A percentile compares a stretch with the other conserved stretches of the same genome.
Evolutionary conservation across 306 rosid species (phyloP).

Genomic region (Pueraria montana): DNA sequence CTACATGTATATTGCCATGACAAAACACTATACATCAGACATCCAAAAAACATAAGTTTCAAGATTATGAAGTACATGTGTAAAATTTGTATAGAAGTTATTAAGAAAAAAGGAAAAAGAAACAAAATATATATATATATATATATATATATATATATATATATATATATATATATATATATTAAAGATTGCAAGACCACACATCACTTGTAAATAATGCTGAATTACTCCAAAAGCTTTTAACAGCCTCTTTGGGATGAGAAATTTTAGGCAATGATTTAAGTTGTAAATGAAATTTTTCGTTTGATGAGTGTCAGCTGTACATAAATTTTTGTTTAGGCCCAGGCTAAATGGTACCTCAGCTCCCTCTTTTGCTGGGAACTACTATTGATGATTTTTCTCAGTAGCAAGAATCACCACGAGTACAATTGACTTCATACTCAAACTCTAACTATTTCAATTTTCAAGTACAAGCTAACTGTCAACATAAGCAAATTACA

Average conservation of each 20-base stretch:
- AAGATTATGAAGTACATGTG: neutral
- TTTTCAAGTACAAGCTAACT: neutral
- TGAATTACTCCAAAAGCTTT: slow-evolving; percentile 16
- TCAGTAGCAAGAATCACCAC: too few relatives aligned
- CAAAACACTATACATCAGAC: neutral
- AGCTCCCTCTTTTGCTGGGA: neutral
- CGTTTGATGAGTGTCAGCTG: too few relatives aligned
- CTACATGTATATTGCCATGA: neutral
- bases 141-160: too few relatives aligned
- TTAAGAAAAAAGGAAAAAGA: neutral
- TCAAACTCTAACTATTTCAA: slow-evolving; percentile 10
- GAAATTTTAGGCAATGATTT: neutral
- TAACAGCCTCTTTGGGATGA: neutral
- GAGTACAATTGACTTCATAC: too few relatives aligned
- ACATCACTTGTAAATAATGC: neutral
- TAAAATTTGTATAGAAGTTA: slow-evolving; percentile 14
- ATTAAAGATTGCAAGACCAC: neutral
- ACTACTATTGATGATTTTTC: neutral
- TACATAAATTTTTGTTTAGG: neutral
- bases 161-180: too few relatives aligned
- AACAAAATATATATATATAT: too few relatives aligned
- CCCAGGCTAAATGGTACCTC: neutral
- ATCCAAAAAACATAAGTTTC: slow-evolving; percentile 4
- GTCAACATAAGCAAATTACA: neutral
- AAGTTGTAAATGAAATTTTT: neutral